Evolutionary conservation across 2,329 filamentous ascomycete genomes (phyloP), one percentile per base, ranked within the genome.

Genomic region (Exserohilum turcica): DNA sequence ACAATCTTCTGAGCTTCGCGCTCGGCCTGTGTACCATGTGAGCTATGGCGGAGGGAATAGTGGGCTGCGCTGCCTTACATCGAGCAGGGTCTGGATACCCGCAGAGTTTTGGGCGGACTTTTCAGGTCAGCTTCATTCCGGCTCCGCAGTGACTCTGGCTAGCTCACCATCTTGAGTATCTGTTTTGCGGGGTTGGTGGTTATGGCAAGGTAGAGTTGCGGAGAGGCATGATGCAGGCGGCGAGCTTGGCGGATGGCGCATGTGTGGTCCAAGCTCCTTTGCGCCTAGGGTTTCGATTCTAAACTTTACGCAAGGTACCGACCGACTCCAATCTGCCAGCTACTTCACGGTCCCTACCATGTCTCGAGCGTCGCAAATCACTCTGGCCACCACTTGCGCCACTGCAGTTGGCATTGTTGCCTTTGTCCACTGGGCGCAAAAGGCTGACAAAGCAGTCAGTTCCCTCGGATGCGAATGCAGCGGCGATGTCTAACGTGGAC

Each of bases 1-100:
- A 99, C 92, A 76, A 99, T 99, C 85, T 97, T 97, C 80, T 96
- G 93, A 57, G 94, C 94, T 78, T 97, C 93, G 78, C 92, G 89
- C 85, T 99, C 94, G 69, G 94, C 92, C 93, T 97, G 66, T 64
- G 49, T 61, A 48, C 35, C 59, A 50, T 59, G 71, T 81, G 64
- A 81, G 76, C 73, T 70, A 57, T 37, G 9, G 39, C 51, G 49
- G 46, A 43, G 50, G 43, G 56, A 19, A 48, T 44, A 49, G 65
- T 65, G 66, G 68, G 64, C 56, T 67, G 66, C 56, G 55, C 35
- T 37, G 56, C 74, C 89, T 71, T 89, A 99, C 94, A 80, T 97
- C 94, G 80, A 99, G 91, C 73, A 99, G 87, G 74, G 93, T 97
- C 80, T 97, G 93, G 76, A 99, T 99, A 78, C 94, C 94, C 72